A percentile compares a stretch with the other conserved stretches of the same genome.
Evolutionary conservation across 805 yeast genomes (phyloP).

Genomic region (Metschnikowia amazonensis): DNA sequence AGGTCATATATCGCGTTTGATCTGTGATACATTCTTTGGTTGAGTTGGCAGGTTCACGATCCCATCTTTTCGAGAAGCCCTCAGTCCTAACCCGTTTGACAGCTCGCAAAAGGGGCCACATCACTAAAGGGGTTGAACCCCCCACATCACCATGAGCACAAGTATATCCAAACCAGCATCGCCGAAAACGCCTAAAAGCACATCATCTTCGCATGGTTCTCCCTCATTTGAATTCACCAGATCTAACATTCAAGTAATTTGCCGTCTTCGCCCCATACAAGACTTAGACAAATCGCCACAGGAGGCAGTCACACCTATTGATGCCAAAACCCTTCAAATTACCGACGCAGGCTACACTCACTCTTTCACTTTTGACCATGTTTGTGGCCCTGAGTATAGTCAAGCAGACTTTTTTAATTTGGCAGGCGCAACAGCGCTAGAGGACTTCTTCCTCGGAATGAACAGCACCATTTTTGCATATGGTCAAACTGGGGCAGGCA

Average conservation of each 20-base stretch:
- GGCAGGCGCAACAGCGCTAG: constrained; percentile 59
- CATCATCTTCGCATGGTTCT: neutral
- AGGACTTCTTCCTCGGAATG: constrained; percentile 69
- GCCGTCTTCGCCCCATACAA: constrained; percentile 63
- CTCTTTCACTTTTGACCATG: constrained; percentile 59
- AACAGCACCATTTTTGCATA: constrained; percentile 75
- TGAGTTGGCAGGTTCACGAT: neutral
- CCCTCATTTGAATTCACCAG: neutral
- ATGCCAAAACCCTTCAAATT: constrained; percentile 26
- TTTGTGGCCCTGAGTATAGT: constrained; percentile 47
- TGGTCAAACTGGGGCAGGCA: constrained; percentile 79
- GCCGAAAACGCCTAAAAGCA: constrained; percentile 3
- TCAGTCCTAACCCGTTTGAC: neutral
- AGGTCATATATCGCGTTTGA: neutral
- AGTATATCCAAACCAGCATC: constrained; percentile 3
- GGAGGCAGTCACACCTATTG: constrained; percentile 18
- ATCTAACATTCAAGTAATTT: constrained; percentile 59
- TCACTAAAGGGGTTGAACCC: neutral
- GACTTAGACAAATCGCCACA: constrained; percentile 26
- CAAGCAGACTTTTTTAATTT: constrained; percentile 60
- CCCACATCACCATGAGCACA: neutral
- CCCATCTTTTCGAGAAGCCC: neutral
- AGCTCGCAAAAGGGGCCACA: neutral
- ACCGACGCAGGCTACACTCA: constrained; percentile 26
- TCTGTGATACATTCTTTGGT: neutral